phyloP scores from a whole-genome alignment of 1,139 yeast species.

The Candida mesenterica region DNA sequence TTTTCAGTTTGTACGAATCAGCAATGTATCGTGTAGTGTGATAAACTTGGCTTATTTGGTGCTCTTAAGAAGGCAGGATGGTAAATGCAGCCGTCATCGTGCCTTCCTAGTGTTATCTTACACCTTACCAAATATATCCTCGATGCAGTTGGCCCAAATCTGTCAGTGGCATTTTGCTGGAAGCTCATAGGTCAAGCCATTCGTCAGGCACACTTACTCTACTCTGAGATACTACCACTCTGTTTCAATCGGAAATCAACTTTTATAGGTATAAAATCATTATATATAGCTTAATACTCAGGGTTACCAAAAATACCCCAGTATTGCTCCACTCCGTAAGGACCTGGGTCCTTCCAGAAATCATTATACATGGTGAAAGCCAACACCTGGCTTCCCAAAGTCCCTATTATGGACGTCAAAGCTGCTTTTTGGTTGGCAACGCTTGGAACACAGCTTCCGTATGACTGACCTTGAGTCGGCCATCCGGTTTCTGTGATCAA shows the following conservation, averaged over 20 bases:
- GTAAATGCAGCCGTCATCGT: too few species aligned
- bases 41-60: constrained; percentile 4
- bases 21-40: constrained; percentile 52
- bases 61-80: too few species aligned
- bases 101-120: too few species aligned
- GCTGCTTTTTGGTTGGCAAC: constrained; percentile 60
- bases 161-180: too few species aligned
- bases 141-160: too few species aligned
- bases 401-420: constrained; percentile 50
- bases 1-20: constrained; percentile 70
- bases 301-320: constrained; percentile 51
- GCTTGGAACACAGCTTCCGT: constrained; percentile 73
- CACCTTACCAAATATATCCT: too few species aligned
- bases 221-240: too few species aligned
- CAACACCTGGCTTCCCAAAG: constrained; percentile 55
- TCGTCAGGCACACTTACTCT: too few species aligned
- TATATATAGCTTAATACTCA: constrained; percentile 2
- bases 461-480: constrained; percentile 70
- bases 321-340: constrained; percentile 64
- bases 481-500: constrained; percentile 78
- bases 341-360: constrained; percentile 74
- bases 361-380: constrained; percentile 75
- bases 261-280: too few species aligned
- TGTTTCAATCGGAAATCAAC: too few species aligned
- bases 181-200: too few species aligned